Percentiles rank a stretch among this genome's conserved stretches.
These are phyloP conservation scores for Colletotrichum tabaci DNA, from an alignment of 2,329 filamentous ascomycete species.

Conservation along the genomic window DNA sequence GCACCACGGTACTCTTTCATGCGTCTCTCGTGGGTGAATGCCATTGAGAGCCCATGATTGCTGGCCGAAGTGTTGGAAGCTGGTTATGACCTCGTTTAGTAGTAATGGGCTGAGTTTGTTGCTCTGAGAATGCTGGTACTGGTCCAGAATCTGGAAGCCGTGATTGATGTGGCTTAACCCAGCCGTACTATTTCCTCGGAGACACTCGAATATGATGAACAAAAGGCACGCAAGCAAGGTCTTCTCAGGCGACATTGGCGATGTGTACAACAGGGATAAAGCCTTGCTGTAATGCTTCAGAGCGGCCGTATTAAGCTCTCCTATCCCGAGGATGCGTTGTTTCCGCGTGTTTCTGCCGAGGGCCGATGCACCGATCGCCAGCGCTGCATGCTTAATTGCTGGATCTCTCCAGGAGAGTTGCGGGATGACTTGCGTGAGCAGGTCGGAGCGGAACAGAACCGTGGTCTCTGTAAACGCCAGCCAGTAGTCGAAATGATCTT, in stretches of 20 bases:
- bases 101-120: not conserved
- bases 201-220: constrained; percentile 58
- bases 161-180: constrained; percentile 58
- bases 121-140: not conserved
- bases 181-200: constrained; percentile 55
- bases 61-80: constrained; percentile 15
- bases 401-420: constrained; percentile 34
- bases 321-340: constrained; percentile 19
- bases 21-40: constrained; percentile 5
- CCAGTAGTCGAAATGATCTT: constrained; percentile 31
- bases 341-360: constrained; percentile 14
- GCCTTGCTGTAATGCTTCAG: constrained; percentile 58
- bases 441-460: constrained; percentile 12
- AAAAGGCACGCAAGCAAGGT: constrained; percentile 54
- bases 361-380: constrained; percentile 55
- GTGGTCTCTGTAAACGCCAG: not conserved
- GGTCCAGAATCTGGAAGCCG: constrained; percentile 44
- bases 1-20: constrained; percentile 25
- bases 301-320: constrained; percentile 51
- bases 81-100: not conserved
- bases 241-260: constrained; percentile 51
- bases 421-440: constrained; percentile 38
- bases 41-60: constrained; percentile 24
- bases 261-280: constrained; percentile 52
- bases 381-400: constrained; percentile 54